Evolutionary conservation across 139 green algal genomes (phyloP).

Genomic region (Micromonas commoda): DNA sequence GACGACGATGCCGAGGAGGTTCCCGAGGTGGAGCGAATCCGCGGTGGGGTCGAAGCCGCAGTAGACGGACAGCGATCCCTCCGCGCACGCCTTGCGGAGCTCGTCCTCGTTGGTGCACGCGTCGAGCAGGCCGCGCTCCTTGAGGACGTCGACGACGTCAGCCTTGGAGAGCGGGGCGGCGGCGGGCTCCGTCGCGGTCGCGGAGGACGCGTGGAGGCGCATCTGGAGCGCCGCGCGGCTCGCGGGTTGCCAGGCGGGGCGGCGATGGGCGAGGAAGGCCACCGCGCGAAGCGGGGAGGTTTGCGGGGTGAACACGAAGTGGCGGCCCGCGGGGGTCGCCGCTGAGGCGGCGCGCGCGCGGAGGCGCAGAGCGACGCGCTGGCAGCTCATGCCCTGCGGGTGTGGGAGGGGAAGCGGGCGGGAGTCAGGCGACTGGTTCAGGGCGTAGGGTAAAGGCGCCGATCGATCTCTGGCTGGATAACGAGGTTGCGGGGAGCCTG

Average conservation of each 20-base stretch:
- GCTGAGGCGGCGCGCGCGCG: background rate
- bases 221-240: too few relatives aligned
- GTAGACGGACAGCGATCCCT: constrained; percentile 69
- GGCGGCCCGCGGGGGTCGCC: background rate
- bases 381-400: background rate
- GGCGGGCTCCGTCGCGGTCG: too few relatives aligned
- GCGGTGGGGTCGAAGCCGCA: constrained; percentile 97
- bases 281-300: too few relatives aligned
- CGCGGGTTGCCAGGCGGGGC: too few relatives aligned
- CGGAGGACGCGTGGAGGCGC: too few relatives aligned
- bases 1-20: constrained; percentile 96
- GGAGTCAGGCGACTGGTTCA: background rate
- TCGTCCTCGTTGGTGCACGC: constrained; percentile 51
- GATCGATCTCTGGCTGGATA: too few relatives aligned
- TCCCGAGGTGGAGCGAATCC: constrained; percentile 85
- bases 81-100: constrained; percentile 44
- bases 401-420: background rate
- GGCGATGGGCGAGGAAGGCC: too few relatives aligned
- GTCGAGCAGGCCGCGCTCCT: constrained; percentile 71
- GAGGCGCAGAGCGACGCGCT: background rate
- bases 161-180: background rate
- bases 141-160: constrained; percentile 56
- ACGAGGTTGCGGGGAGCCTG: too few relatives aligned
- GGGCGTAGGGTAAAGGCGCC: background rate
- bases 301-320: too few relatives aligned